Percentiles rank a stretch among this genome's conserved stretches.
Conservation (phyloP, 805 yeast genomes). For the Myxozyma neotropica region DNA sequence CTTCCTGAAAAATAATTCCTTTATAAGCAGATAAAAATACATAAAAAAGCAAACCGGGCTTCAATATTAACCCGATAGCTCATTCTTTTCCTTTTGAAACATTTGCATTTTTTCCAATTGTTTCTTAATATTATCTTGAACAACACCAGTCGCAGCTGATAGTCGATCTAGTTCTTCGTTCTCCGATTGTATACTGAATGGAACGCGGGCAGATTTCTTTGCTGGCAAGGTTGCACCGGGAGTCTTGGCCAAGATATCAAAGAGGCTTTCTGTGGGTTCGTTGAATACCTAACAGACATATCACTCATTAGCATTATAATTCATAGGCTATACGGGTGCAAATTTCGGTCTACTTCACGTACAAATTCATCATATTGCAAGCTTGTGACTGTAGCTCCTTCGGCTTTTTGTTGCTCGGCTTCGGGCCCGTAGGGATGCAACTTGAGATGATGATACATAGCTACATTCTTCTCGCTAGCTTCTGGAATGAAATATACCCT, state of each 20-base stretch:
- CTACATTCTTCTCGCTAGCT: constrained; percentile 83
- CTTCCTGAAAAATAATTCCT: neutral
- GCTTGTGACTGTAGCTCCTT: constrained; percentile 53
- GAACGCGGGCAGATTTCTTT: constrained; percentile 44
- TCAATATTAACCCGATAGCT: no score
- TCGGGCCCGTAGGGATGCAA: constrained; percentile 76
- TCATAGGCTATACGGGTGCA: neutral
- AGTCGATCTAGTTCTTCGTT: constrained; percentile 64
- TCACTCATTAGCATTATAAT: neutral
- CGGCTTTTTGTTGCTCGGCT: constrained; percentile 40
- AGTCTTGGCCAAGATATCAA: constrained; percentile 69
- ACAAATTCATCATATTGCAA: constrained; percentile 85
- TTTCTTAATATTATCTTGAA: constrained; percentile 51
- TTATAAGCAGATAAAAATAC: neutral
- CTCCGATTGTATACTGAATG: constrained; percentile 57
- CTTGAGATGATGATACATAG: constrained; percentile 84
- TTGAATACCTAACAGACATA: constrained; percentile 52
- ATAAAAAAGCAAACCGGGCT: no score
- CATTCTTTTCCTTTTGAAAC: constrained; percentile 40
- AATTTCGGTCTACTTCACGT: no score
- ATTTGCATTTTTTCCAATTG: constrained; percentile 45
- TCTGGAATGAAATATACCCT: constrained; percentile 85
- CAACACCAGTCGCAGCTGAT: constrained; percentile 49
- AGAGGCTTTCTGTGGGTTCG: constrained; percentile 91
- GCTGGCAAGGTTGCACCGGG: constrained; percentile 52